Evolutionary conservation across 2,329 filamentous ascomycete species (phyloP), one percentile per base, ranked within the genome.

Genomic region (Monilinia aucupariae): DNA sequence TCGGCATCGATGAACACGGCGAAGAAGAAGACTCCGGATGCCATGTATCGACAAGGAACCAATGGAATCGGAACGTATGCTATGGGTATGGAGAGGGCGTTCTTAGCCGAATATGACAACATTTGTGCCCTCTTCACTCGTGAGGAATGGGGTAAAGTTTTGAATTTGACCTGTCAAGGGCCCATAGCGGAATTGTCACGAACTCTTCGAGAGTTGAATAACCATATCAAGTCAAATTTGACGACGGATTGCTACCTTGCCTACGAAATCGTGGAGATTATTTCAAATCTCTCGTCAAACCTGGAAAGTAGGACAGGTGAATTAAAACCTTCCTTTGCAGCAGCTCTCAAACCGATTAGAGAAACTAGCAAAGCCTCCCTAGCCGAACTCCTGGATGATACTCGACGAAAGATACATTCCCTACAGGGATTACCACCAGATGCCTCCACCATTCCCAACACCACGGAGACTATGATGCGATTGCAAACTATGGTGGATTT

Each of bases 1-100:
- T 86, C 90, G 48, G 93, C 93, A 20, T 96, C 92, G 39, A 80
- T 96, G 74, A 88, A 91, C 79, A 88, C 92, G 55, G 82, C 89
- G 27, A 92, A 91, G 75, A 89, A 91, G 75, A 91, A 90, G 76
- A 78, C 80, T 17, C 82, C 88, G 1, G 91, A 93, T 73, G 90
- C 90, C 3, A 84, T 96, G 12, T 99, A 99, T 75, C 86, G 87
- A 64, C 83, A 90, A 64, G 93, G 92, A 17, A 94, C 90, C 27
- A 97, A 94, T 75, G 93, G 92, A 5, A 96, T 99, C 64, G 87
- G 89, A 3, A 91, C 89, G 43, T 99, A 99, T 74, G 89, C 91
- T 0, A 87, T 88, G 71, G 90, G 89, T 0, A 85, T 99, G 77
- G 91, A 97, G 74, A 90, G 88, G 8, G 86, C 97, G 66, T 93